phyloP scores from a whole-genome alignment of 768 basidiomycete species.

The Pholiota microspora region DNA sequence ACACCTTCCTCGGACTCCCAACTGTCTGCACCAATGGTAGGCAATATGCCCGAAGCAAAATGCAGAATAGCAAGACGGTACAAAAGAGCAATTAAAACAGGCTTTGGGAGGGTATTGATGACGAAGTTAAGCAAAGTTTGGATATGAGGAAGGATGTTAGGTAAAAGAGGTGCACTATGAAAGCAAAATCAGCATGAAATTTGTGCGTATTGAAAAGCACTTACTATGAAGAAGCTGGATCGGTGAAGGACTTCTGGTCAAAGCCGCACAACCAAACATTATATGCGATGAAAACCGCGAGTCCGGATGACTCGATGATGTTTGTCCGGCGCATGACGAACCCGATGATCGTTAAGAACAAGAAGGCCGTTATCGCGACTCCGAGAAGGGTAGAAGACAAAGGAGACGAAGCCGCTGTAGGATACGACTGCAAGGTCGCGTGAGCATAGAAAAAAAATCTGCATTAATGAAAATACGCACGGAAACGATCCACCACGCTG shows the following conservation, averaged over 20 bases:
- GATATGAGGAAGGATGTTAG: constrained; percentile 79
- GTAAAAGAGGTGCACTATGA: constrained; percentile 66
- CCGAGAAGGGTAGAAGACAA: constrained; percentile 89
- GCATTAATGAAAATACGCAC: constrained; percentile 49
- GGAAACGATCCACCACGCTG: constrained; percentile 84
- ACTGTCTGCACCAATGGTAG: constrained; percentile 78
- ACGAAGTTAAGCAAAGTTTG: constrained; percentile 79
- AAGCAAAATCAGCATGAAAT: background rate
- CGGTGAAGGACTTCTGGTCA: constrained; percentile 69
- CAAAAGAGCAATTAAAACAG: constrained; percentile 72
- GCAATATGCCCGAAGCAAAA: constrained; percentile 77
- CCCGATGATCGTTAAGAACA: constrained; percentile 91
- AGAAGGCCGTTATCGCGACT: constrained; percentile 80
- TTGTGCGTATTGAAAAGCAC: too few species aligned
- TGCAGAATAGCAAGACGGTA: constrained; percentile 83
- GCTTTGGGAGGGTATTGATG: constrained; percentile 82
- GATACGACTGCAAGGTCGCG: constrained; percentile 58
- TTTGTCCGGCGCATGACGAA: constrained; percentile 88
- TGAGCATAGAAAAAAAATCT: constrained; percentile 8
- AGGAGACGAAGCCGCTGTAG: constrained; percentile 78
- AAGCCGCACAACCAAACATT: constrained; percentile 90
- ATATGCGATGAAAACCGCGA: constrained; percentile 87
- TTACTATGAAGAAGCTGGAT: constrained; percentile 77
- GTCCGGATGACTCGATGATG: constrained; percentile 86
- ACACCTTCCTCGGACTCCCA: constrained; percentile 70